A percentile compares a stretch with the other conserved stretches of the same genome.
phyloP scores from a whole-genome alignment of 2,329 filamentous ascomycete genomes.

The Sphaerostilbella broomeana region DNA sequence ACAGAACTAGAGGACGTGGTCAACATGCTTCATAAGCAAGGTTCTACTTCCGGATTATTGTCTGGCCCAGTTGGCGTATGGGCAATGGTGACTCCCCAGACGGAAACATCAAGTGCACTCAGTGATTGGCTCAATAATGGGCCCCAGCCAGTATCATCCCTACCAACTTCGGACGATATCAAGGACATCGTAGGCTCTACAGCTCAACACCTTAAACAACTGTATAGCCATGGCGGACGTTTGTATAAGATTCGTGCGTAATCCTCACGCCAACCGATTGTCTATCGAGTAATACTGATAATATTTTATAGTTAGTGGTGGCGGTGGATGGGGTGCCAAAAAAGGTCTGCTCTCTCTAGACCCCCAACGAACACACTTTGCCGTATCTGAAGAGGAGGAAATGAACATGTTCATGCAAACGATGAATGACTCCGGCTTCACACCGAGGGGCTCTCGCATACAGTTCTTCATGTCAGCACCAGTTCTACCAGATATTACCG shows the following conservation, averaged over 20 bases:
- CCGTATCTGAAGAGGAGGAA: slow-evolving; percentile 40
- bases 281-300: slow-evolving; percentile 10
- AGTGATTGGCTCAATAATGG: slow-evolving; percentile 10
- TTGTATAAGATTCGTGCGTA: slow-evolving; percentile 35
- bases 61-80: slow-evolving; percentile 57
- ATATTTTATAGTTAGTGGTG: slow-evolving; percentile 57
- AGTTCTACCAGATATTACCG: slow-evolving; percentile 20
- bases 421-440: slow-evolving; percentile 44
- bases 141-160: slow-evolving; percentile 12
- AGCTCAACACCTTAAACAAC: slow-evolving; percentile 24
- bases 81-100: slow-evolving; percentile 58
- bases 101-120: slow-evolving; percentile 1
- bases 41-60: slow-evolving; percentile 17
- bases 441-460: slow-evolving; percentile 56
- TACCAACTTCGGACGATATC: slow-evolving; percentile 7
- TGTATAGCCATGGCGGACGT: slow-evolving; percentile 38
- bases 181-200: slow-evolving; percentile 20
- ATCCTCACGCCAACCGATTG: too few species aligned
- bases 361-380: slow-evolving; percentile 52
- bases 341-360: slow-evolving; percentile 73
- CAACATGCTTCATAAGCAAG: slow-evolving; percentile 46
- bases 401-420: slow-evolving; percentile 48
- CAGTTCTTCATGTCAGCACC: slow-evolving; percentile 53
- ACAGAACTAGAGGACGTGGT: slow-evolving; percentile 63
- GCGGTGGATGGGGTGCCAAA: slow-evolving; percentile 79